Evolutionary conservation across 2,329 filamentous ascomycete genomes (phyloP).

Genomic region (Blastomyces parvus): DNA sequence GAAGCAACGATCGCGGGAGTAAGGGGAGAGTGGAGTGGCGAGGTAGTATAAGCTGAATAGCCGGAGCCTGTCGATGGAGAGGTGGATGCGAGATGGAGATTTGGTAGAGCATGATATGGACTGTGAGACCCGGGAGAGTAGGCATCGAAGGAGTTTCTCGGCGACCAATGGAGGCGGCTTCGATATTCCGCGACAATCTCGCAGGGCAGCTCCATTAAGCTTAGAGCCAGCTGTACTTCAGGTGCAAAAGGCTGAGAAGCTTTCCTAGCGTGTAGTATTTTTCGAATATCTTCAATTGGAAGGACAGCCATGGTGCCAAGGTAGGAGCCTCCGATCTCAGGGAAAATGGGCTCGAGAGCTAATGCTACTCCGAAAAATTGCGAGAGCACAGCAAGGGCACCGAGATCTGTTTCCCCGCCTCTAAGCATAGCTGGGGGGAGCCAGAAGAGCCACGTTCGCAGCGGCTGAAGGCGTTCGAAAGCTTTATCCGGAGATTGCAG

Average conservation of each 20-base stretch:
- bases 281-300: constrained; percentile 79
- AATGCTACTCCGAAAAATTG: constrained; percentile 87
- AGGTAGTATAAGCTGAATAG: constrained; percentile 32
- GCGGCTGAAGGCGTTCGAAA: constrained; percentile 78
- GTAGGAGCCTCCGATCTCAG: constrained; percentile 81
- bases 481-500: constrained; percentile 67
- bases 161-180: constrained; percentile 55
- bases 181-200: constrained; percentile 61
- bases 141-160: constrained; percentile 29
- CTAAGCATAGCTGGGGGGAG: constrained; percentile 77
- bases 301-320: constrained; percentile 69
- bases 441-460: constrained; percentile 94
- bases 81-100: constrained; percentile 25
- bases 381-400: constrained; percentile 71
- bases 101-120: constrained; percentile 27
- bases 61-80: constrained; percentile 31
- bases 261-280: constrained; percentile 61
- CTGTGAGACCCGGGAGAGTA: constrained; percentile 31
- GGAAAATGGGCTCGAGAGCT: constrained; percentile 81
- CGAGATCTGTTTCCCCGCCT: constrained; percentile 63
- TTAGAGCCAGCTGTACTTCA: constrained; percentile 52
- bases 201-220: constrained; percentile 63
- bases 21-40: constrained; percentile 33
- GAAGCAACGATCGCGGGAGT: constrained; percentile 30
- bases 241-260: constrained; percentile 48